Evolutionary conservation across 2,329 filamentous ascomycete species (phyloP).

Genomic region (Xylariales sp.): DNA sequence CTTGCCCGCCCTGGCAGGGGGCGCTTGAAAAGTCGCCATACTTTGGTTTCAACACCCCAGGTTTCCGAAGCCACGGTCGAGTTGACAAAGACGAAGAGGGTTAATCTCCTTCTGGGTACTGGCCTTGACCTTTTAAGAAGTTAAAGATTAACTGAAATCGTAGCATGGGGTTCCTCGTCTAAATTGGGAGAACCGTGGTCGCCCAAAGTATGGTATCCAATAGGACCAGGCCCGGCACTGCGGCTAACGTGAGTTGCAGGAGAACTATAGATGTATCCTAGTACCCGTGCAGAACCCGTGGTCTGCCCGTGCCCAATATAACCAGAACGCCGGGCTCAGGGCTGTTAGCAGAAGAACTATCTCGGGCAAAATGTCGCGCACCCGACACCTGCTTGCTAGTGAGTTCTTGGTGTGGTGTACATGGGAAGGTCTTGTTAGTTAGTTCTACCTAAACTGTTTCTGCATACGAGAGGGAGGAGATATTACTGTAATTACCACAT

Average conservation of each 20-base stretch:
- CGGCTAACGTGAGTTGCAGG: slow-evolving; percentile 13
- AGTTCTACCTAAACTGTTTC: too few relatives aligned
- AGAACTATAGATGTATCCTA: background rate
- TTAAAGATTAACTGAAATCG: slow-evolving; percentile 16
- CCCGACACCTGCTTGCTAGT: too few relatives aligned
- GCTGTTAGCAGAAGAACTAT: too few relatives aligned
- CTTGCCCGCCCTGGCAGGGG: background rate
- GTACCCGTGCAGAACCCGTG: background rate
- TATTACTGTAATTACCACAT: slow-evolving; percentile 15
- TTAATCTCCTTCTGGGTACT: background rate
- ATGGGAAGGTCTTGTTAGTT: too few relatives aligned
- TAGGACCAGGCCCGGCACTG: background rate
- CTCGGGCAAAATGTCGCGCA: too few relatives aligned
- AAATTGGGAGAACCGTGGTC: slow-evolving; percentile 5
- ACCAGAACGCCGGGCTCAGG: slow-evolving; percentile 3
- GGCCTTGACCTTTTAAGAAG: background rate
- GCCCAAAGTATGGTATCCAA: slow-evolving; percentile 13
- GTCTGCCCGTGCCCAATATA: slow-evolving; percentile 3
- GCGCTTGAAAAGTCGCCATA: background rate
- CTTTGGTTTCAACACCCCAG: background rate
- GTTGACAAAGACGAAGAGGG: slow-evolving; percentile 3
- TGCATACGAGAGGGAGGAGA: background rate
- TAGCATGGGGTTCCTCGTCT: background rate
- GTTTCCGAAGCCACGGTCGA: slow-evolving; percentile 7
- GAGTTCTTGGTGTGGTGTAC: too few relatives aligned